Conservation (phyloP, 192 early-diverging fungal species). For the Entomortierella parvispora region DNA sequence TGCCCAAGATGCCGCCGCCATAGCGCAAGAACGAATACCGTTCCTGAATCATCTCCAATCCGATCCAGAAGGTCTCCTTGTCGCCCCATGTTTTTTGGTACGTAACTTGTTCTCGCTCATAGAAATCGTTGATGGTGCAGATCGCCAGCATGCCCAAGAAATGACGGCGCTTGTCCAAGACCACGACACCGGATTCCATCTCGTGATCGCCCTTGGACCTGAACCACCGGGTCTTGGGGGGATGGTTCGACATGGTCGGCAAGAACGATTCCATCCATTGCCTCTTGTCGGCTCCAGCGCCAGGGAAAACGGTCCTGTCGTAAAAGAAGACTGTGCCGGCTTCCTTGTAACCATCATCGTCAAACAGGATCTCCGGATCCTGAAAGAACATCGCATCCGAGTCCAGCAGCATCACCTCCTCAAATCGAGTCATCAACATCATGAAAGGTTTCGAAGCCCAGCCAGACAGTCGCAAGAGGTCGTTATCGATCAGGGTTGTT, state of each 20-base stretch:
- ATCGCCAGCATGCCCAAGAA: conserved; percentile 65
- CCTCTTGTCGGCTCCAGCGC: conserved; percentile 15
- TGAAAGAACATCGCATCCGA: conserved; percentile 73
- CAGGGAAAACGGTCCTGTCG: conserved; percentile 63
- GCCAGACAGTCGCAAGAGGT: conserved; percentile 52
- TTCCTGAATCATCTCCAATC: conserved; percentile 65
- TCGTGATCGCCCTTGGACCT: conserved; percentile 59
- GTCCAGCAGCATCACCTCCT: conserved; percentile 74
- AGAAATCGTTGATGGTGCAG: conserved; percentile 63
- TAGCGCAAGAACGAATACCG: conserved; percentile 62
- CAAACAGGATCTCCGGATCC: conserved; percentile 64
- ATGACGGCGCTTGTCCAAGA: conserved; percentile 61
- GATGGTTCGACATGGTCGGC: conserved; percentile 58
- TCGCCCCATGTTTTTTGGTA: conserved; percentile 64
- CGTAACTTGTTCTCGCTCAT: conserved; percentile 56
- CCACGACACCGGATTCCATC: conserved; percentile 69
- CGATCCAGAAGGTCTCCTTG: conserved; percentile 80
- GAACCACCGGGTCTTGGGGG: conserved; percentile 55
- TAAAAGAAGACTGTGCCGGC: conserved; percentile 68
- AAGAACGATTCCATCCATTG: conserved; percentile 64
- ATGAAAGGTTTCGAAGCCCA: conserved; percentile 78
- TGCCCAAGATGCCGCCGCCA: conserved; percentile 62
- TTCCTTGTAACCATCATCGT: conserved; percentile 55
- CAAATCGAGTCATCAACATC: conserved; percentile 64
- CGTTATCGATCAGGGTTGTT: conserved; percentile 52